Base-by-base conservation (phyloP, 2,329 filamentous ascomycete species). In the Ophiostoma populinum region DNA sequence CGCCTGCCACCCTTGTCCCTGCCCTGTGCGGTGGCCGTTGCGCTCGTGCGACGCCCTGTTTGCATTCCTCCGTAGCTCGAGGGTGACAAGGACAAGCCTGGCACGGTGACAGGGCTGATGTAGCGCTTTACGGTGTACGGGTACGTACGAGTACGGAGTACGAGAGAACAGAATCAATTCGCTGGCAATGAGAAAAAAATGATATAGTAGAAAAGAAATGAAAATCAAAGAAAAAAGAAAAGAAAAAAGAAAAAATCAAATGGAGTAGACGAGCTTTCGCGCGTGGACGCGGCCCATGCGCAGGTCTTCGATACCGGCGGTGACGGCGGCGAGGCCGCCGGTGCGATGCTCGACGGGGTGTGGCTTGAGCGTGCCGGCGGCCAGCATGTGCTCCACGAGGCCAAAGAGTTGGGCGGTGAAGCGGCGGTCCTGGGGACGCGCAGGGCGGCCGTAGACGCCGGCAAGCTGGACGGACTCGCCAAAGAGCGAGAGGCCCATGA, bases 271-370 rank as follows among this genome's bases (percentile, higher is more conserved):
- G 7, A 41, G 31, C 34, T 41, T 41, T 10, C 36, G 39, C 5
- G 39, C 39, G 16, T 34, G 36, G 18, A 41, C 39, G 7, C 37
- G 36, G 24, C 39, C 36, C 34, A 39, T 36, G 19, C 39, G 39
- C 27, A 41, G 36, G 28, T 41, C 39, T 25, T 39, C 34, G 19
- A 41, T 41, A 17, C 39, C 39, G 15, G 36, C 22, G 11, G 36
- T 27, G 10, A 41, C 39, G 13, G 37, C 34, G 5, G 30, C 17
- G 7, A 41, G 34, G 5, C 39, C 39, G 17, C 39, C 39, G 9
- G 34, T 18, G 20, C 39, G 39, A 15, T 36, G 31, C 31, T 41
- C 39, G n/a, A 41, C 31, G 8, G 39, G 39, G 17, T 41, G 39
- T 10, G 39, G 39, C 39, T 33, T 35, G 12, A 41, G 33, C 6